A percentile compares a stretch with the other conserved stretches of the same genome.
These are phyloP conservation scores for Physaria fendleri DNA, from an alignment of 345 rosid genomes.

Conservation along the genomic window DNA sequence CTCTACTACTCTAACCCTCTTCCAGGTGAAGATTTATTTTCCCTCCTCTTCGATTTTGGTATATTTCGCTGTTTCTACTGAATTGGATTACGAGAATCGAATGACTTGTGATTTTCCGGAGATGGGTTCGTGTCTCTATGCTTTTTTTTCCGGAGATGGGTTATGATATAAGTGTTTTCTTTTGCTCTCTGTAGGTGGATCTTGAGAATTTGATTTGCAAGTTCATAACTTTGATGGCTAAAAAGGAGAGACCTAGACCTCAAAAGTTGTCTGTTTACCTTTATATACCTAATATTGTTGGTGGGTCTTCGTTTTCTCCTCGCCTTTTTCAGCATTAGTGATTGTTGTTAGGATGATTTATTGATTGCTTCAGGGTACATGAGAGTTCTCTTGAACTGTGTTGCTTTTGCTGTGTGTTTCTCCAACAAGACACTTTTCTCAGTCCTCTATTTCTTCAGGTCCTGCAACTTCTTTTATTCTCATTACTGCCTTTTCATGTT, in stretches of 20 bases:
- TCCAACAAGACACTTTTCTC: constrained; percentile 78
- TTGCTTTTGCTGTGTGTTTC: constrained; percentile 74
- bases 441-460: constrained; percentile 70
- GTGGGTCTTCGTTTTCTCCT: constrained; percentile 30
- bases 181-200: constrained; percentile 20
- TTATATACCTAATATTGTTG: constrained; percentile 83
- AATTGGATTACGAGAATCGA: not conserved
- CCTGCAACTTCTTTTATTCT: not conserved
- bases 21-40: constrained; percentile 2
- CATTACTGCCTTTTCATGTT: not conserved
- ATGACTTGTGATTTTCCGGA: not conserved
- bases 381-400: constrained; percentile 68
- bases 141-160: constrained; percentile 4
- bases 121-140: constrained; percentile 10
- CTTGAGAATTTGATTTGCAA: not conserved
- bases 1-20: not conserved
- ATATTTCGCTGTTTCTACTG: not conserved
- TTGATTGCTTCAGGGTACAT: constrained; percentile 55
- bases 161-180: not conserved
- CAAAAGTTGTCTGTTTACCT: constrained; percentile 66
- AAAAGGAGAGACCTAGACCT: constrained; percentile 41
- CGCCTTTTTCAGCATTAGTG: too few relatives aligned
- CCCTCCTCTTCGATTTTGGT: constrained; percentile 3
- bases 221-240: constrained; percentile 45
- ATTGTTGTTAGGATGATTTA: not conserved